Percentiles rank a stretch among this genome's conserved stretches.
Conservation (phyloP, 1,284 basidiomycete genomes). For the Schizopora paradoxa region DNA sequence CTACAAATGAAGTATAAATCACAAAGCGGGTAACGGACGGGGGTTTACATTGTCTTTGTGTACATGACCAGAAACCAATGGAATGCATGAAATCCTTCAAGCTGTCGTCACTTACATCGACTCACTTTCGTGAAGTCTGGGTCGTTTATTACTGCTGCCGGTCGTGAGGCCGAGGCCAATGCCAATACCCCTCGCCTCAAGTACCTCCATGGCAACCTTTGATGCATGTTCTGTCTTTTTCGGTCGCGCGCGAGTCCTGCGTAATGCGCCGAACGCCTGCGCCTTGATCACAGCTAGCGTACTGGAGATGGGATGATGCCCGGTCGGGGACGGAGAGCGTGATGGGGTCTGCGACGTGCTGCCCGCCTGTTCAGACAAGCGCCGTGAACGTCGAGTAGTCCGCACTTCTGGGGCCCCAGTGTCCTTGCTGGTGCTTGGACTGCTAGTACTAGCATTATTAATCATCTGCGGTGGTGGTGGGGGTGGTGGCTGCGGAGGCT, state of each 20-base stretch:
- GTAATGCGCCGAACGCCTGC: constrained; percentile 76
- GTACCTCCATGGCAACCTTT: constrained; percentile 70
- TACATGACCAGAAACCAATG: too few species aligned
- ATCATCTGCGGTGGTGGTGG: not conserved
- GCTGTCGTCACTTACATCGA: too few species aligned
- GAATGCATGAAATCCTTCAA: too few species aligned
- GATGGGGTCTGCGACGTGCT: constrained; percentile 32
- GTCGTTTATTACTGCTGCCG: constrained; percentile 48
- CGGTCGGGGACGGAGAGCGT: constrained; percentile 66
- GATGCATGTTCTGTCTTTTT: constrained; percentile 71
- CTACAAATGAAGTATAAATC: too few species aligned
- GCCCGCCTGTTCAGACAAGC: too few species aligned
- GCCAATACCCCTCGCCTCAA: constrained; percentile 70
- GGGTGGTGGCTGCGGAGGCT: constrained; percentile 32
- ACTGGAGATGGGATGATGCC: constrained; percentile 55
- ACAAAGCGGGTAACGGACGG: too few species aligned
- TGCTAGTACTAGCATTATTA: not conserved
- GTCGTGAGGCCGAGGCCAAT: constrained; percentile 40
- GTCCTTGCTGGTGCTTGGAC: constrained; percentile 13
- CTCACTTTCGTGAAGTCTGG: constrained; percentile 47
- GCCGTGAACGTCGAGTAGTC: constrained; percentile 23
- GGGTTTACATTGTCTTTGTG: too few species aligned
- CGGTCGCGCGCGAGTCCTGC: constrained; percentile 64
- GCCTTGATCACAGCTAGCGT: constrained; percentile 84
- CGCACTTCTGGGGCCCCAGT: constrained; percentile 15